Evolutionary conservation across 768 basidiomycete species (phyloP).

Genomic region (Chalciporus pseudorubinellus): DNA sequence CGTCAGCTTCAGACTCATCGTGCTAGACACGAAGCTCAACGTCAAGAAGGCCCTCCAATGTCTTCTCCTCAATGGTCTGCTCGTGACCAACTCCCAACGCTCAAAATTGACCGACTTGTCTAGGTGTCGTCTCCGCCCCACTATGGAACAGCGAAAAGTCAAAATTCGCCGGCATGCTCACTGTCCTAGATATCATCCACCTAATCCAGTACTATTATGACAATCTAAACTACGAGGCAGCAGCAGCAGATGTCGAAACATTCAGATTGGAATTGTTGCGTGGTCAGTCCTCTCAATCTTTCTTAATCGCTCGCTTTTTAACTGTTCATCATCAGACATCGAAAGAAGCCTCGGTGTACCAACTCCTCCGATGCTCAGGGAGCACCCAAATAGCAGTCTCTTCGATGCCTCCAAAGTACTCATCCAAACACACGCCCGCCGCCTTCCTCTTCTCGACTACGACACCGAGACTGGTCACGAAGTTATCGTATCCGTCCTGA

Average conservation of each 20-base stretch:
- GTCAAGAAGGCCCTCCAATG: conserved; percentile 94
- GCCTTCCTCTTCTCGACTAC: conserved; percentile 88
- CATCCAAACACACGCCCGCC: conserved; percentile 92
- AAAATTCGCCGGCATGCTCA: conserved; percentile 96
- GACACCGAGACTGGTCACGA: conserved; percentile 95
- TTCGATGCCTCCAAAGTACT: conserved; percentile 88
- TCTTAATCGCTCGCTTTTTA: conserved; percentile 6
- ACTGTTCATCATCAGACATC: conserved; percentile 60
- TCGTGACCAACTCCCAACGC: neutral
- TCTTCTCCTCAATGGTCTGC: conserved; percentile 71
- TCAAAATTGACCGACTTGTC: neutral
- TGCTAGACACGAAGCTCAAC: conserved; percentile 92
- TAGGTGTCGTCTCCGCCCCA: conserved; percentile 97
- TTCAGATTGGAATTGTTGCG: conserved; percentile 86
- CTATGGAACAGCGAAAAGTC: conserved; percentile 96
- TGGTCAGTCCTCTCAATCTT: conserved; percentile 50
- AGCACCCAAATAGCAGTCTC: conserved; percentile 84
- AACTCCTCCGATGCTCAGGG: conserved; percentile 84
- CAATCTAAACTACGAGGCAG: conserved; percentile 76
- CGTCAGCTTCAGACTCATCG: conserved; percentile 93
- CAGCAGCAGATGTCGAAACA: conserved; percentile 86
- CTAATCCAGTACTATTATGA: conserved; percentile 98
- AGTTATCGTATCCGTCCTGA: conserved; percentile 92
- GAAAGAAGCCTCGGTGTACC: conserved; percentile 90
- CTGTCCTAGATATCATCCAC: conserved; percentile 98